Base-by-base conservation (phyloP, 2,329 filamentous ascomycete species). In the Ustulina deusta region DNA sequence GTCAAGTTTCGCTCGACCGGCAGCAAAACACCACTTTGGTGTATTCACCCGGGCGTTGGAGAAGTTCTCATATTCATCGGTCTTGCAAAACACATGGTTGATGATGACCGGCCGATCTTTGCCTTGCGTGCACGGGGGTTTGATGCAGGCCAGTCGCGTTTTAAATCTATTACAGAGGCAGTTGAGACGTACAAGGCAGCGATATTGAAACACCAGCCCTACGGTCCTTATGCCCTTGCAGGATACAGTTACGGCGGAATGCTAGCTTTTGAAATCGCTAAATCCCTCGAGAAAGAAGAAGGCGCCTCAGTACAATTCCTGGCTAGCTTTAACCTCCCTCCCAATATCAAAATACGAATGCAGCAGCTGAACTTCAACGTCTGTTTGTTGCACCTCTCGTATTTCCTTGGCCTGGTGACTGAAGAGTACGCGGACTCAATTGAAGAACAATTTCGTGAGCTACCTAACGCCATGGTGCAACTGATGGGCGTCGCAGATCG, bases 161-260 rank as follows among this genome's bases (percentile, higher is more conserved):
- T 85, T 73, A 59, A 48, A 0, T 71, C 56, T 36, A 76, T 87
- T 20, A 60, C 70, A 0, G 83, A 87, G 51, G 73, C 77, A 0
- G 75, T 84, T 1, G 64, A 71, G 1, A 79, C 74, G 0, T 88
- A 87, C 72, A 67, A 75, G 10, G 42, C 60, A 0, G 79, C 80
- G 0, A 81, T 88, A 42, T 78, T 78, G n/a, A 27, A 62, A 3
- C 66, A 64, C 0, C 85, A 88, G 65, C 84, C 85, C 0, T 15
- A 74, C 0, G 85, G 86, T 0, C 85, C 85, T 0, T 88, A 88
- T 68, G 82, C 82, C 0, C 72, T 88, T 0, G 82, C 82, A 0
- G 85, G 86, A 0, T 87, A 87, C 71, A 83, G 78, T 5, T 86
- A 83, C 70, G 85, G 86, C 1, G 70, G 78, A 0, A 85, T 85